Evolutionary conservation across 2,329 filamentous ascomycete species (phyloP), one percentile per base, ranked within the genome.

Genomic region (Ceratocystis cubensis): DNA sequence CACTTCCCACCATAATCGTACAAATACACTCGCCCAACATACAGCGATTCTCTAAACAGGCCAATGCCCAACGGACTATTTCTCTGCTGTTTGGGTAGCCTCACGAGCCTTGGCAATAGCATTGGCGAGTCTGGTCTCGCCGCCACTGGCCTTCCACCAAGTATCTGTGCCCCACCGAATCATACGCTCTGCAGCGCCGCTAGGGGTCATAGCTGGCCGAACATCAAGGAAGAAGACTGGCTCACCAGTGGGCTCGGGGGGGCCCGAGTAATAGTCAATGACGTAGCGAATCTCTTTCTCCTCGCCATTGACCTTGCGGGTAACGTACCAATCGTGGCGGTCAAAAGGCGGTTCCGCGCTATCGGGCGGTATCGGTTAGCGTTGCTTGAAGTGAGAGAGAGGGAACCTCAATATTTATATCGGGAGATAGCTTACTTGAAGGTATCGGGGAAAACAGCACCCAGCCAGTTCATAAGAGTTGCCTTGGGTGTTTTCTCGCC

Each of bases 151-250:
- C 71, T 84, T 86, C 86, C 90, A 96, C 94, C 94, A 99, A 7
- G 96, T 83, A 76, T 97, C 93, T 8, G 89, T 91, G 63, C 91
- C 88, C 90, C 92, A 97, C 72, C 91, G 81, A 74, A 96, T 84
- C 69, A 91, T 76, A 64, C 94, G 83, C 79, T 97, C 94, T 2
- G 86, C 84, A 0, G 91, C 88, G 30, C 87, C 87, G 0, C 84
- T 87, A 2, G 91, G 91, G 0, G 89, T 90, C 53, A 96, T 78
- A 2, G 94, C 94, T 1, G 94, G 94, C 69, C 94, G 83, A 22
- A 99, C 94, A 73, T 99, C 94, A 65, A 99, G 84, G 75, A 87
- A 96, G 78, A 99, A 99, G 5, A 97, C 91, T 2, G 94, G 93
- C 74, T 96, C 91, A 41, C 92, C 94, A 0, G 84, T 89, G 1